Evolutionary conservation across 306 rosid species (phyloP).

Genomic region (Cotoneaster glaucophyllus): DNA sequence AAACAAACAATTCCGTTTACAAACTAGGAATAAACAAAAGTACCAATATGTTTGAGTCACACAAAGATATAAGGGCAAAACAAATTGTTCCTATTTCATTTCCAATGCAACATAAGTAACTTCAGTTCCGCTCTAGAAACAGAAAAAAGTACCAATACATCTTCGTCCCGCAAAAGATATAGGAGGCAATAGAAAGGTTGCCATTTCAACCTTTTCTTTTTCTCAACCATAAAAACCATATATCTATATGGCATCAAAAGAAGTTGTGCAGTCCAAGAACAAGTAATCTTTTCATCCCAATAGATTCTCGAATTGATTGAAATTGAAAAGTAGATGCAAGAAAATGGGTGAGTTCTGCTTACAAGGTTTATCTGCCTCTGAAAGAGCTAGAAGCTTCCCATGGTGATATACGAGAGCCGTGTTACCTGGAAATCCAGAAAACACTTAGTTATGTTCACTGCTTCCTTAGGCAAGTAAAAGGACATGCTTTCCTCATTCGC

Average conservation of each 20-base stretch:
- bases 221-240: slow-evolving; percentile 5
- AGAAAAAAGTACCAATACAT: slow-evolving; percentile 4
- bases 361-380: slow-evolving; percentile 96
- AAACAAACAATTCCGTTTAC: slow-evolving; percentile 18
- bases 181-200: neutral
- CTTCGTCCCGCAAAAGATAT: neutral
- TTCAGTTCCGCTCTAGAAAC: no score
- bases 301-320: neutral
- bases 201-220: neutral
- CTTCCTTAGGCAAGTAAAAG: neutral
- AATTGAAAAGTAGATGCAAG: neutral
- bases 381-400: slow-evolving; percentile 84
- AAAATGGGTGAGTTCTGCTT: slow-evolving; percentile 24
- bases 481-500: neutral
- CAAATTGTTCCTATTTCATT: neutral
- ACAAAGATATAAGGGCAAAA: neutral
- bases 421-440: slow-evolving; percentile 49
- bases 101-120: neutral
- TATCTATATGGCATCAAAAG: neutral
- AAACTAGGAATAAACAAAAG: slow-evolving; percentile 14
- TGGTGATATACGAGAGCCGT: slow-evolving; percentile 92
- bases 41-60: neutral
- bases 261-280: neutral
- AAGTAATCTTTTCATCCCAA: neutral
- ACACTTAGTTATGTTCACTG: slow-evolving; percentile 17